phyloP scores from a whole-genome alignment of 208 protist species.

The Crithidia fasciculata region DNA sequence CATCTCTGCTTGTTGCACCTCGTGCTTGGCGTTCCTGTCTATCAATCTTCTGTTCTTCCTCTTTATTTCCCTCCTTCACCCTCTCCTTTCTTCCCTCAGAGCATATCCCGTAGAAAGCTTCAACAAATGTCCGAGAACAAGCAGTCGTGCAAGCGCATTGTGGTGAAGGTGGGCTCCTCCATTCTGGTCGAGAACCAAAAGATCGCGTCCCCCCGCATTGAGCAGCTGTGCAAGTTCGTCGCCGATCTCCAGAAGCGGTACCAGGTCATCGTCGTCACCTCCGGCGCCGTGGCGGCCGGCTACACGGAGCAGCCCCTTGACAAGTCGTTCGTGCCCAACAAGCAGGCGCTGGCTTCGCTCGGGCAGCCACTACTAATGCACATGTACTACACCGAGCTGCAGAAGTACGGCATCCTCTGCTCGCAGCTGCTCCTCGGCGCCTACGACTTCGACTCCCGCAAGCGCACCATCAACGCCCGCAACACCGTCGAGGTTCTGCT shows the following conservation, averaged over 20 bases:
- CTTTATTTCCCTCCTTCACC: no score
- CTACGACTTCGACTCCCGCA: conserved; percentile 60
- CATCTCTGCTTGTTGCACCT: no score
- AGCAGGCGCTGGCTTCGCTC: conserved; percentile 30
- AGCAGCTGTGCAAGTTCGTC: conserved; percentile 66
- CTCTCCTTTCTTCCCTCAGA: no score
- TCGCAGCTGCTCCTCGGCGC: conserved; percentile 74
- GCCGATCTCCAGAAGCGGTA: conserved; percentile 48
- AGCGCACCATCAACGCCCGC: conserved; percentile 61
- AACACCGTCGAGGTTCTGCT: conserved; percentile 46
- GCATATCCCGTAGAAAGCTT: no score
- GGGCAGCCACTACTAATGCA: conserved; percentile 31
- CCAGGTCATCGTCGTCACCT: conserved; percentile 81
- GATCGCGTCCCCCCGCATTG: conserved; percentile 51
- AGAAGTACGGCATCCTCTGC: conserved; percentile 55
- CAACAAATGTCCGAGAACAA: conserved; percentile 21
- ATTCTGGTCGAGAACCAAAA: conserved; percentile 61
- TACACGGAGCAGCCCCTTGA: conserved; percentile 60
- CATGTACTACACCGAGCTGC: conserved; percentile 65
- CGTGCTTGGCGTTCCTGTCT: no score
- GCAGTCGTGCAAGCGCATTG: conserved; percentile 54
- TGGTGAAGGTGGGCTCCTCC: conserved; percentile 76
- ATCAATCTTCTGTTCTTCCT: no score
- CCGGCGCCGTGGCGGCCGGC: conserved; percentile 71
- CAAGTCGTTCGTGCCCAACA: conserved; percentile 27